Evolutionary conservation across 768 basidiomycete species (phyloP), one percentile per base, ranked within the genome.

Genomic region (Pisolithus microcarpus): DNA sequence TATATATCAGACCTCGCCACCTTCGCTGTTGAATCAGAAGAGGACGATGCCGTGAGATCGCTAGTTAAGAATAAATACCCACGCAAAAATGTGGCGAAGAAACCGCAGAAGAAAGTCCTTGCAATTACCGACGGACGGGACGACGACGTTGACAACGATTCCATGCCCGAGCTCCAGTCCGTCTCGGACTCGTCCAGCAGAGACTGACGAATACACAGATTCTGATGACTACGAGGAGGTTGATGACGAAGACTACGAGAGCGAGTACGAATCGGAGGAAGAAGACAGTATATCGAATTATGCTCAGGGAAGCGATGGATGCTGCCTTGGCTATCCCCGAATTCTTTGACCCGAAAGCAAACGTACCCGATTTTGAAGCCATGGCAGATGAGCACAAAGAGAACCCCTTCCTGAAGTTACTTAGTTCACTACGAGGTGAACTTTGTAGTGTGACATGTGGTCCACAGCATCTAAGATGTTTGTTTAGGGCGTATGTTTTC

Each of bases 351-450:
- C 71, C 71, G 28, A 72, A 68, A 50, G 70, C 72, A 7, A 61
- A 67, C 3, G 70, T 75, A 4, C 70, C 79, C 48, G 72, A 76
- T 45, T 73, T 75, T 43, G 62, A 71, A 38, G 63, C 72, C 11
- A 56, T 73, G 6, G 65, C 67, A 13, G 78, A 81, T 21, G 75
- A 78, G 48, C 71, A 75, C 48, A 83, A 82, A 60, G 78, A 75
- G 18, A 92, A 91, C 60, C 85, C 87, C 0, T 90, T 92, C 64
- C 64, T 91, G 58, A 89, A 83, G 62, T 65, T 90, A 34, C 70
- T 92, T 55, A 82, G 83, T 34, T 83, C 85, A 13, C 63, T 91
- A 51, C 75, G 83, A 78, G 89, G 88, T 82, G 49, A 38, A 28
- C 30, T 21, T 43, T 40, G 21, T 13, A 38, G 5, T 5, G 8